Evolutionary conservation across 2,329 filamentous ascomycete genomes (phyloP).

Genomic region (Rhexocercosporidium sp.): DNA sequence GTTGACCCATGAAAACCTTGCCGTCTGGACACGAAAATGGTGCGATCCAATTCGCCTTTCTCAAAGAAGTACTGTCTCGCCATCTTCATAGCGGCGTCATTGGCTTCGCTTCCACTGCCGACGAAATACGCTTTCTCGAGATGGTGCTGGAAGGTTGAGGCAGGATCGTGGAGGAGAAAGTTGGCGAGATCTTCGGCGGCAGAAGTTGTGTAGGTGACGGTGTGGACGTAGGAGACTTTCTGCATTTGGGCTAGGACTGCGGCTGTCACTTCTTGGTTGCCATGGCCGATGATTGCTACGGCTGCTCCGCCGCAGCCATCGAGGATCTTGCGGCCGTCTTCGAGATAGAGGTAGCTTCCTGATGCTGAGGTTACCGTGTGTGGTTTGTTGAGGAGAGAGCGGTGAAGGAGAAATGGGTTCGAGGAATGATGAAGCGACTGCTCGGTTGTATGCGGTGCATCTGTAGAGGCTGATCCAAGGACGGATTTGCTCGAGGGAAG

Average conservation of each 20-base stretch:
- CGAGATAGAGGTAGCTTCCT: neutral
- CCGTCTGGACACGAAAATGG: conserved; percentile 64
- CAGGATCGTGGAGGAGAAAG: conserved; percentile 48
- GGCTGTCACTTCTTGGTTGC: conserved; percentile 59
- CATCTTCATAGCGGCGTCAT: conserved; percentile 2
- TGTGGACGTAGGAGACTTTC: conserved; percentile 60
- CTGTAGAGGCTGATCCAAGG: neutral
- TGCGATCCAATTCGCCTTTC: conserved; percentile 48
- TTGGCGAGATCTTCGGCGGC: conserved; percentile 52
- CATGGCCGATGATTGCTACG: conserved; percentile 73
- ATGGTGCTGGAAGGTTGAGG: conserved; percentile 59
- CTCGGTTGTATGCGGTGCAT: too few species aligned
- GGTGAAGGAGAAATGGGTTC: neutral
- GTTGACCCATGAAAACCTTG: conserved; percentile 73
- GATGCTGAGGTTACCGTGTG: neutral
- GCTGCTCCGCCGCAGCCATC: conserved; percentile 76
- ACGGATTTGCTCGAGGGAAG: neutral
- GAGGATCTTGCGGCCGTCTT: conserved; percentile 43
- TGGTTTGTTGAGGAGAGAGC: neutral
- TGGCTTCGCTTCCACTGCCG: conserved; percentile 3
- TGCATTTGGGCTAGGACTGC: conserved; percentile 65
- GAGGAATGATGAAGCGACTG: too few species aligned
- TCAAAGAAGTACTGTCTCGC: conserved; percentile 58
- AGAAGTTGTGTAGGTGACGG: conserved; percentile 59
- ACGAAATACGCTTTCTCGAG: neutral